Evolutionary conservation across 306 rosid species (phyloP).

Genomic region (Rosa chinensis): DNA sequence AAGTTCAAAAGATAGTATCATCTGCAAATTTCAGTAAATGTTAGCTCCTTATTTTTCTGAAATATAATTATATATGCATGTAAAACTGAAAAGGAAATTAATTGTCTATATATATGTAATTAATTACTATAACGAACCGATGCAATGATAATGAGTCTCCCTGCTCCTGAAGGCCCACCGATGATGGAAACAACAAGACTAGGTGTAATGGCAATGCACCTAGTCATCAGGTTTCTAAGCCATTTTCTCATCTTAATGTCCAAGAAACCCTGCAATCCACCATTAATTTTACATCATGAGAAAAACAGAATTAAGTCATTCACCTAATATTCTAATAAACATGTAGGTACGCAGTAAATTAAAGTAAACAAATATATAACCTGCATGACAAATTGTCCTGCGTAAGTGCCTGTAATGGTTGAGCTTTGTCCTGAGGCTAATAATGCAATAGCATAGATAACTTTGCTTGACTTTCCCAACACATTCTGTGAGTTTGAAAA

Average conservation of each 20-base stretch:
- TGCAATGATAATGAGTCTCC: slow-evolving; percentile 62
- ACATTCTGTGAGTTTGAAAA: slow-evolving; percentile 50
- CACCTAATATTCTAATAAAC: background rate
- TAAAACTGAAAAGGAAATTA: background rate
- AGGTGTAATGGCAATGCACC: slow-evolving; percentile 77
- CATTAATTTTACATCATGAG: background rate
- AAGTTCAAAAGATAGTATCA: slow-evolving; percentile 88
- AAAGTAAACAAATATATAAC: slow-evolving; percentile 27
- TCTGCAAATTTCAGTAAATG: slow-evolving; percentile 43
- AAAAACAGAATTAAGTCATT: background rate
- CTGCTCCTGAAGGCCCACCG: slow-evolving; percentile 54
- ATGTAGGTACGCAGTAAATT: background rate
- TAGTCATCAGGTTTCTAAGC: slow-evolving; percentile 69
- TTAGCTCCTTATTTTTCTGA: background rate
- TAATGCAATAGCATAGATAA: slow-evolving; percentile 75
- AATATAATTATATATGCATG: background rate
- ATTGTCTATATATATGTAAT: too few species aligned
- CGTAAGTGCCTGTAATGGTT: slow-evolving; percentile 90
- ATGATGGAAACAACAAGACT: slow-evolving; percentile 84
- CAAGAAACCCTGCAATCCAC: slow-evolving; percentile 67
- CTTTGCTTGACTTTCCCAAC: slow-evolving; percentile 75
- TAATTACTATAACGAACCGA: slow-evolving; percentile 41
- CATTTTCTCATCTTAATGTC: slow-evolving; percentile 79
- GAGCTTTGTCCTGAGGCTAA: slow-evolving; percentile 97
- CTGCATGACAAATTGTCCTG: slow-evolving; percentile 92